Evolutionary conservation across 2,329 filamentous ascomycete genomes (phyloP).

Genomic region (Diaporthe amygdali): DNA sequence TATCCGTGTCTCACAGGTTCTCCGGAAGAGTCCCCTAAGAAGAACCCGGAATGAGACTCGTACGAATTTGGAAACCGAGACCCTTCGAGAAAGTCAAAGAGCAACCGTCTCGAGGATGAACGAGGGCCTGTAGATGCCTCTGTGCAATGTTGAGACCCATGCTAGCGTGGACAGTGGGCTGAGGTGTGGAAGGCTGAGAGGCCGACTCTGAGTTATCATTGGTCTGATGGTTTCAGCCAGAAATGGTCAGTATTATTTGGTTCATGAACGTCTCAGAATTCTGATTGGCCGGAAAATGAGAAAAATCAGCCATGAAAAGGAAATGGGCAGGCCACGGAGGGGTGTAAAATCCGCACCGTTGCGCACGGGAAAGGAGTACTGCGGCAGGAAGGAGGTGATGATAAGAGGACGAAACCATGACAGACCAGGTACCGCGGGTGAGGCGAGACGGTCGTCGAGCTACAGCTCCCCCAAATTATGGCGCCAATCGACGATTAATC

Average conservation of each 20-base stretch:
- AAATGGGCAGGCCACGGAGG: conserved; percentile 10
- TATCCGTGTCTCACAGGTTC: not conserved
- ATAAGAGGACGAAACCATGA: conserved; percentile 12
- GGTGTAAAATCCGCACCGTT: conserved; percentile 15
- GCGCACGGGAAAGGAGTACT: conserved; percentile 16
- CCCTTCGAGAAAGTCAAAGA: conserved; percentile 23
- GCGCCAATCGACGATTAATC: not conserved
- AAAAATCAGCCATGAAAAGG: conserved; percentile 19
- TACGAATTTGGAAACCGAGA: conserved; percentile 25
- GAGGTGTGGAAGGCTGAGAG: conserved; percentile 30
- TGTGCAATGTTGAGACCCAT: conserved; percentile 27
- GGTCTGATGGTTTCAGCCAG: conserved; percentile 24
- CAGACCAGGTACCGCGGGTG: conserved; percentile 12
- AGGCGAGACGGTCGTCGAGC: conserved; percentile 3
- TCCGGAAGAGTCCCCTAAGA: conserved; percentile 3
- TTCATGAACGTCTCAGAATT: conserved; percentile 21
- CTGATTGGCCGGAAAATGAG: conserved; percentile 27
- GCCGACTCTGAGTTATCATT: conserved; percentile 31
- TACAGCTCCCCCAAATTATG: not conserved
- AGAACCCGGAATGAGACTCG: conserved; percentile 15
- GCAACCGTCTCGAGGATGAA: conserved; percentile 28
- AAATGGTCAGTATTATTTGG: conserved; percentile 23
- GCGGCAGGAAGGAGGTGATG: not conserved
- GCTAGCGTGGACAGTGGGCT: conserved; percentile 30
- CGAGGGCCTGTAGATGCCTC: conserved; percentile 39